Base-by-base conservation (phyloP, 495 filamentous ascomycete genomes). In the Glarea lozoyensis region DNA sequence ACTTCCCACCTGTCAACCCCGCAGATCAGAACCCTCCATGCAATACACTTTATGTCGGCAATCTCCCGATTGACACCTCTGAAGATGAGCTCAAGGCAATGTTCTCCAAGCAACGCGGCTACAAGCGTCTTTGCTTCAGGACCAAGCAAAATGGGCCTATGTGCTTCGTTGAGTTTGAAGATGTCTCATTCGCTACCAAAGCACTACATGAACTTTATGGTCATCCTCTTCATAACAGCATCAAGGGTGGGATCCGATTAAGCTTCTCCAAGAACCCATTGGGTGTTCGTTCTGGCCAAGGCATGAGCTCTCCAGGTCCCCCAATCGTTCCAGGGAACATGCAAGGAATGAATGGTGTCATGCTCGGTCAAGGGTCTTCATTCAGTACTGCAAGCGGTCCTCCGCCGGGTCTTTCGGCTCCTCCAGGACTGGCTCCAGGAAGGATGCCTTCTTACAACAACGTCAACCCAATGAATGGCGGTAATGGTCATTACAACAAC, bases 91-190 rank as follows among this genome's bases (percentile, higher is more conserved):
- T 98, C 35, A 98, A 97, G 61, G 82, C 84, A 11, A 74, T 97
- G 59, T 98, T 98, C 57, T 88, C 82, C 32, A 92, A 90, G 60
- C 86, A 93, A 52, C 85, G 89, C 24, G 92, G 92, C 12, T 98
- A 97, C 62, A 98, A 94, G 66, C 74, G 92, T 27, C 79, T 98
- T 3, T 96, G 88, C 55, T 94, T 95, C 67, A 78, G 93, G n/a
- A 94, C 90, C 39, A 98, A 98, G 64, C 84, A 89, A 50, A 94
- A 97, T 55, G 93, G 93, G 0, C 92, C 93, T 10, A 97, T 97
- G 93, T 97, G 92, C 56, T 97, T 97, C 55, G 92, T 98, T 30
- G 93, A 98, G 60, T 98, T 97, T 57, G 92, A 97, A 53, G 89
- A 98, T 57, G 78, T 95, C 31, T 82, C 83, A 17, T 92, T 88